Evolutionary conservation across 352 stramenopile species (phyloP).

Genomic region (Phytopythium mirpurense): DNA sequence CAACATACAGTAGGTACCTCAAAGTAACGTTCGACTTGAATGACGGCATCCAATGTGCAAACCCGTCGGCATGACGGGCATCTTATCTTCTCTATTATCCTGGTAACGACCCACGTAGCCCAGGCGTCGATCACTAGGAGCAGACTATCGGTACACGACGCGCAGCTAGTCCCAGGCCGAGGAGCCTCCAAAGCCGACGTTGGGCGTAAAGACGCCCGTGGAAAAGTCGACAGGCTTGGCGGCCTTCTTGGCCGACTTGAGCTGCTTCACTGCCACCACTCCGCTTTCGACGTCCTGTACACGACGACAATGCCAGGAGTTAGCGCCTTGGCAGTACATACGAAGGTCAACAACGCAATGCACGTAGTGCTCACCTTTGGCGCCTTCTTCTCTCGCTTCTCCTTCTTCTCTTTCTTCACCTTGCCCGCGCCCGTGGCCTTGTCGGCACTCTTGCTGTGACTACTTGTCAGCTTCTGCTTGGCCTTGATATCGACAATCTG

Average conservation of each 20-base stretch:
- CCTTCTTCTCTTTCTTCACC: conserved; percentile 26
- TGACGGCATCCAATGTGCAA: too few species aligned
- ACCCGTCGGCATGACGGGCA: too few species aligned
- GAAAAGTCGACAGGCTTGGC: conserved; percentile 38
- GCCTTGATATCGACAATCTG: background rate
- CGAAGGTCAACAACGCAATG: background rate
- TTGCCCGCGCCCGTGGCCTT: conserved; percentile 11
- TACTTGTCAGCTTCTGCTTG: conserved; percentile 2
- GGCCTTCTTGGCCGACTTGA: conserved; percentile 44
- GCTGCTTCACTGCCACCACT: conserved; percentile 70
- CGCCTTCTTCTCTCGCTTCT: conserved; percentile 19
- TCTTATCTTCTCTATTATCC: too few species aligned
- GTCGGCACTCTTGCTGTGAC: conserved; percentile 6
- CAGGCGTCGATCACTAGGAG: too few species aligned
- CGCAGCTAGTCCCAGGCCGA: conserved; percentile 65
- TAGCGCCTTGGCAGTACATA: too few species aligned
- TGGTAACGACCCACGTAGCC: too few species aligned
- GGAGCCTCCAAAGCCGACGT: conserved; percentile 59
- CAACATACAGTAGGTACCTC: too few species aligned
- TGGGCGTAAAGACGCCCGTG: conserved; percentile 54
- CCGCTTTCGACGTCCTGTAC: conserved; percentile 58
- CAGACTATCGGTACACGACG: background rate
- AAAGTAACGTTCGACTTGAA: background rate
- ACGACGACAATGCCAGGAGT: background rate
- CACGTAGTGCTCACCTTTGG: conserved; percentile 13